Evolutionary conservation across 2,329 filamentous ascomycete genomes (phyloP).

Genomic region (Cryphonectria naterciae): DNA sequence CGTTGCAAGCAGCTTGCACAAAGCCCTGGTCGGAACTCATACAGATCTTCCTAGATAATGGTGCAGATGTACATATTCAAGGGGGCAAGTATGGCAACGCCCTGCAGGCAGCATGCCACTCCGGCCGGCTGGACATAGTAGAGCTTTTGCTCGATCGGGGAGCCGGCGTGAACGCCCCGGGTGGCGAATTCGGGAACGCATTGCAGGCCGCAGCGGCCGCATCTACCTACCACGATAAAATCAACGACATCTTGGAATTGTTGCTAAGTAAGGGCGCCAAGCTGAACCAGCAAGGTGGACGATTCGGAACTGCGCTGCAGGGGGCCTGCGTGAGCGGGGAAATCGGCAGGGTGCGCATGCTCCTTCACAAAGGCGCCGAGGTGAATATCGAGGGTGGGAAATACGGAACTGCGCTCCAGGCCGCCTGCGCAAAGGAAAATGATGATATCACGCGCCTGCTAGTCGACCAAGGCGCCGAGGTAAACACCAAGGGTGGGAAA

Average conservation of each 20-base stretch:
- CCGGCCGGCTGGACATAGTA: background rate
- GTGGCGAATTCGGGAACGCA: background rate
- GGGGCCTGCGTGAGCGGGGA: fast-evolving
- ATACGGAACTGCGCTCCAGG: background rate
- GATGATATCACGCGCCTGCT: background rate
- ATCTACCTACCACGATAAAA: background rate
- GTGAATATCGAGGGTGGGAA: background rate
- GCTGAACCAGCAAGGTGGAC: background rate
- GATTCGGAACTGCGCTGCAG: background rate
- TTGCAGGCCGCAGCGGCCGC: background rate
- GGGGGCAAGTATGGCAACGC: background rate
- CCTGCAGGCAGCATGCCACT: background rate
- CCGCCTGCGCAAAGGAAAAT: background rate
- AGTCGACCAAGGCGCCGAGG: background rate
- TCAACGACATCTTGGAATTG: background rate
- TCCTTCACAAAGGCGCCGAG: background rate
- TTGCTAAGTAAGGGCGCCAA: background rate
- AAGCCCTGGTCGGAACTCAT: fast-evolving
- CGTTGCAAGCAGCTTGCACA: background rate
- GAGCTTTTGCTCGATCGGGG: background rate
- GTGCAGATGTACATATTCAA: background rate
- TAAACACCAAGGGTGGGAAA: background rate
- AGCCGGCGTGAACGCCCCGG: background rate
- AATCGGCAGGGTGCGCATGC: background rate
- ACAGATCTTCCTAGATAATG: background rate